Evolutionary conservation across 2,329 filamentous ascomycete species (phyloP).

Genomic region (Trichophyton rubrum): DNA sequence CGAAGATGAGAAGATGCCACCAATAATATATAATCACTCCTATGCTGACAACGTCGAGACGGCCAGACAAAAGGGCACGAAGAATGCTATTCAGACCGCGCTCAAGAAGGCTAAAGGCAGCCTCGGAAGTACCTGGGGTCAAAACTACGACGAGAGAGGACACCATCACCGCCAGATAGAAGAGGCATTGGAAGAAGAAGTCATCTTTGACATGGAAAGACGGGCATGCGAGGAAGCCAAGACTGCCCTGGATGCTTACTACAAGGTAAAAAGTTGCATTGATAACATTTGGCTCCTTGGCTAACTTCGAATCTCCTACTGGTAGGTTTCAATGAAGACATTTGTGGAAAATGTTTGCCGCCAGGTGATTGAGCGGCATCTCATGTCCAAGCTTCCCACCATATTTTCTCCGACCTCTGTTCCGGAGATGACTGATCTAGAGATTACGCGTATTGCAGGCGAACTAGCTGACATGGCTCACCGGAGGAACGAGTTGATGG

Average conservation of each 20-base stretch:
- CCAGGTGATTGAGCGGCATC: not conserved
- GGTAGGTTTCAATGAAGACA: not conserved
- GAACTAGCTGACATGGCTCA: not conserved
- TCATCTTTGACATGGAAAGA: constrained; percentile 15
- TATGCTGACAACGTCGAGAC: not conserved
- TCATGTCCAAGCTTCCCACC: not conserved
- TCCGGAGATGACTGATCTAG: not conserved
- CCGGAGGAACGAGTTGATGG: not conserved
- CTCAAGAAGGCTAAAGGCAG: not conserved
- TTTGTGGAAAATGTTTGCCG: not conserved
- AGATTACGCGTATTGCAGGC: constrained; percentile 2
- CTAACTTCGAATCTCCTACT: not conserved
- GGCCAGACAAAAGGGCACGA: not conserved
- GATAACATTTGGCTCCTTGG: not conserved
- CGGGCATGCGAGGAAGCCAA: constrained; percentile 17
- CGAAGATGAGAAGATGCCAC: not conserved
- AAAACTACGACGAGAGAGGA: no score
- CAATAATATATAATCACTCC: not conserved
- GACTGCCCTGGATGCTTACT: constrained; percentile 17
- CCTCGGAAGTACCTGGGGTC: no score
- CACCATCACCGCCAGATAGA: not conserved
- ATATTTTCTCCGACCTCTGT: not conserved
- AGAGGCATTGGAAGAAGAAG: not conserved
- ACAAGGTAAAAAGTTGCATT: constrained; percentile 15
- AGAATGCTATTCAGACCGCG: not conserved